Conservation (phyloP, 352 stramenopile genomes). For the Aphanomyces cochlioides region DNA sequence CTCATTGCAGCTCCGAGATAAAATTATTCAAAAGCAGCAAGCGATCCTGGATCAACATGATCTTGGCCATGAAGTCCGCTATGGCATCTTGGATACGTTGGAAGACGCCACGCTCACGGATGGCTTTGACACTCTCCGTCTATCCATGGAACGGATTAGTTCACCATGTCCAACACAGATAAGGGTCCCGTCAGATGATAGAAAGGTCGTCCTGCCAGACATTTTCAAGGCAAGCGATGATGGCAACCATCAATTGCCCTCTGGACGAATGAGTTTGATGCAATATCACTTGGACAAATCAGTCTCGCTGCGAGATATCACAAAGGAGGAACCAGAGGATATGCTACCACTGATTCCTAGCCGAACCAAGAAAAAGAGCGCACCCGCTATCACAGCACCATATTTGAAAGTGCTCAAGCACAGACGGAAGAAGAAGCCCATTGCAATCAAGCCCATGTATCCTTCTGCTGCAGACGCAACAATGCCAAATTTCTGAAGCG, state of each 20-base stretch:
- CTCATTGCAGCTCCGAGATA: constrained; percentile 40
- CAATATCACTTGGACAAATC: constrained; percentile 25
- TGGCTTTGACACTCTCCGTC: constrained; percentile 34
- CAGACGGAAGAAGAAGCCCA: constrained; percentile 36
- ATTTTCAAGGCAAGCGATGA: constrained; percentile 1
- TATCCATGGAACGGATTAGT: constrained; percentile 30
- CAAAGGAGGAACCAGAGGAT: constrained; percentile 30
- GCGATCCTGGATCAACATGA: constrained; percentile 43
- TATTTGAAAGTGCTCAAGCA: constrained; percentile 80
- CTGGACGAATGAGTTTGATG: constrained; percentile 6
- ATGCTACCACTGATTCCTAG: constrained; percentile 54
- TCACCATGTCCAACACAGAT: not conserved
- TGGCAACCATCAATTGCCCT: constrained; percentile 8
- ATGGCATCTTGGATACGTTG: constrained; percentile 34
- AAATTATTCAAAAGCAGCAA: constrained; percentile 53
- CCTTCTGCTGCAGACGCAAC: not conserved
- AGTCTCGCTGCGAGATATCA: not conserved
- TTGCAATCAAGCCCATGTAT: not conserved
- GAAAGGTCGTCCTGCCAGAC: constrained; percentile 11
- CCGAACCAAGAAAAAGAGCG: constrained; percentile 61
- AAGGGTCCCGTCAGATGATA: too few species aligned
- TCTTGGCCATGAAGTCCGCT: constrained; percentile 38
- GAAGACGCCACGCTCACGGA: constrained; percentile 38
- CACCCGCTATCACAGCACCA: constrained; percentile 38
- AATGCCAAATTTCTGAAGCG: not conserved